Conservation (phyloP, 1,284 basidiomycete genomes). For the Mrakiaceae sp. region DNA sequence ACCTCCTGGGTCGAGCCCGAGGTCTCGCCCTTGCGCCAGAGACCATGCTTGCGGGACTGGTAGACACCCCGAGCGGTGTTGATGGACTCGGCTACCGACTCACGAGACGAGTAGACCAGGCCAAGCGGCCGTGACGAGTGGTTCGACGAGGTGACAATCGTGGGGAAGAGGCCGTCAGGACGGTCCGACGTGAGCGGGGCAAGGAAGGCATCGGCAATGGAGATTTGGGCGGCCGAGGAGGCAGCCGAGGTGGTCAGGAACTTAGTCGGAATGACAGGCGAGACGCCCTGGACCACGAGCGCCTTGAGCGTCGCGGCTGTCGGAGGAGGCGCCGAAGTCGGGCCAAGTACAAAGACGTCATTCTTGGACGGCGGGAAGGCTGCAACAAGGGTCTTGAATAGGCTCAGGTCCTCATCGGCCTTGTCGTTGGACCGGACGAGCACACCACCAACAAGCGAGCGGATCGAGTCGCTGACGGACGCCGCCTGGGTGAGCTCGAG, state of each 20-base stretch:
- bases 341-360: slow-evolving; percentile 39
- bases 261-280: slow-evolving; percentile 60
- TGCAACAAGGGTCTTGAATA: slow-evolving; percentile 50
- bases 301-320: slow-evolving; percentile 40
- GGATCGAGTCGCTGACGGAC: slow-evolving; percentile 10
- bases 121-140: slow-evolving; percentile 70
- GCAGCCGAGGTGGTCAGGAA: slow-evolving; percentile 52
- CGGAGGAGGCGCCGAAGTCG: slow-evolving; percentile 29
- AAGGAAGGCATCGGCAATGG: slow-evolving; percentile 75
- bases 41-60: slow-evolving; percentile 87
- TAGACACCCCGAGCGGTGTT: slow-evolving; percentile 84
- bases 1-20: slow-evolving; percentile 88
- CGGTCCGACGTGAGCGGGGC: slow-evolving; percentile 75
- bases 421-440: slow-evolving; percentile 15
- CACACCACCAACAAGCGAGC: slow-evolving; percentile 19
- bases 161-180: slow-evolving; percentile 83
- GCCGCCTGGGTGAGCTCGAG: background rate
- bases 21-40: slow-evolving; percentile 97
- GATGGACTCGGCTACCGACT: slow-evolving; percentile 80
- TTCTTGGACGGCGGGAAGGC: slow-evolving; percentile 39
- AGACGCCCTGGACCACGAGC: slow-evolving; percentile 54
- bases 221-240: slow-evolving; percentile 43
- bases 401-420: slow-evolving; percentile 38
- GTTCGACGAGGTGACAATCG: slow-evolving; percentile 68
- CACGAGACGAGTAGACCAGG: slow-evolving; percentile 89